phyloP scores from a whole-genome alignment of 306 rosid species.

The Cucumis cinereus region DNA sequence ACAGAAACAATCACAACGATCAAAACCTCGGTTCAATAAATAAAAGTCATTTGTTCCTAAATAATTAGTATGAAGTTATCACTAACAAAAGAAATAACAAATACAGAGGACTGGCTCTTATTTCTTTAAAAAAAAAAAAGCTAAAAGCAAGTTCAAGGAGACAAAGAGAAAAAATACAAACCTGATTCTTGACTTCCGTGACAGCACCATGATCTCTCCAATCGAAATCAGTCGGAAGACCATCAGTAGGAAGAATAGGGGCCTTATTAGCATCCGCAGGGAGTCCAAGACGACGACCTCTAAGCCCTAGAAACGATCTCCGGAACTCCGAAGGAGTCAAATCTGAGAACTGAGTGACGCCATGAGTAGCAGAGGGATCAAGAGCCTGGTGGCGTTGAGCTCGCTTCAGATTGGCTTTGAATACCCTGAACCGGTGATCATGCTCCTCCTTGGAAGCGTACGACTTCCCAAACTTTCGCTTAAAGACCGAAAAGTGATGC shows the following conservation, averaged over 20 bases:
- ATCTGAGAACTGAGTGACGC: slow-evolving; percentile 80
- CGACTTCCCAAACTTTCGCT: slow-evolving; percentile 44
- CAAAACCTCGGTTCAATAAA: neutral
- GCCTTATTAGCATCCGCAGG: slow-evolving; percentile 62
- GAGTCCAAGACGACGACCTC: slow-evolving; percentile 32
- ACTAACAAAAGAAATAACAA: neutral
- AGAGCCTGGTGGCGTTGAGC: slow-evolving; percentile 58
- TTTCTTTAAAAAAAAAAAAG: too few species aligned
- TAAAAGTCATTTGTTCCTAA: neutral
- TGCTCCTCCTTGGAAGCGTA: slow-evolving; percentile 62
- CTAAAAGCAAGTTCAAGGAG: neutral
- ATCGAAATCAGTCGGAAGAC: slow-evolving; percentile 75
- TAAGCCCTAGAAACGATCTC: slow-evolving; percentile 44
- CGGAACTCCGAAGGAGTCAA: slow-evolving; percentile 64
- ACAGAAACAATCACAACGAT: neutral
- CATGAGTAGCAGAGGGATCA: slow-evolving; percentile 80
- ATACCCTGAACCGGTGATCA: slow-evolving; percentile 45
- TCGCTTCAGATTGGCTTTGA: slow-evolving; percentile 54
- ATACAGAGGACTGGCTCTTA: neutral
- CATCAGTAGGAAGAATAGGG: slow-evolving; percentile 68
- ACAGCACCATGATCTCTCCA: slow-evolving; percentile 96
- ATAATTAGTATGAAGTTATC: neutral
- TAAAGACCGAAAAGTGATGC: slow-evolving; percentile 63
- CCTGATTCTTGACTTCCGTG: slow-evolving; percentile 77
- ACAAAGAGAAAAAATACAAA: neutral